A percentile compares a stretch with the other conserved stretches of the same genome.
phyloP scores from a whole-genome alignment of 2,329 filamentous ascomycete species.

The Arthroderma sp. region DNA sequence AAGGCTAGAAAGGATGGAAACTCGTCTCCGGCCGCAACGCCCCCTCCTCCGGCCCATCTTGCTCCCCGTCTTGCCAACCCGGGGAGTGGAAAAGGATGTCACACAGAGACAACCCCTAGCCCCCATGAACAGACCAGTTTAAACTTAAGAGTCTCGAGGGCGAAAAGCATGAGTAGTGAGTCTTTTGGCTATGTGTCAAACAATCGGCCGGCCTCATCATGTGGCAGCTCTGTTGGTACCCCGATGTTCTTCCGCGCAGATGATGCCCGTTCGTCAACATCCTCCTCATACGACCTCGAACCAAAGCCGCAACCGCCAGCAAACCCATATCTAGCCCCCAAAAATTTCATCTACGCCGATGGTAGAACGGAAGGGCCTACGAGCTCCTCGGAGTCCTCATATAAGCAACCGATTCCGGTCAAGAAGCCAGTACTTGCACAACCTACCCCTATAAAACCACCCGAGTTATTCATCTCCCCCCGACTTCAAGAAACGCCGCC shows the following conservation, averaged over 20 bases:
- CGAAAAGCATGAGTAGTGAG: constrained; percentile 30
- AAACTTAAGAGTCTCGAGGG: constrained; percentile 23
- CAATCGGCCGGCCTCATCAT: constrained; percentile 24
- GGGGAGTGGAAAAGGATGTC: not conserved
- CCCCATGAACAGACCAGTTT: constrained; percentile 19
- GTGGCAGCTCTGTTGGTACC: constrained; percentile 22
- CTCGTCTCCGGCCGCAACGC: constrained; percentile 51
- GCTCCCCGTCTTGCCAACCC: constrained; percentile 1
- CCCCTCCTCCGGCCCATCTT: constrained; percentile 15
- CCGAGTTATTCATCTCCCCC: constrained; percentile 8
- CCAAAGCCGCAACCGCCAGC: constrained; percentile 15
- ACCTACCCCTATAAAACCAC: constrained; percentile 5
- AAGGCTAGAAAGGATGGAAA: constrained; percentile 59
- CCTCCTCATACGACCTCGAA: constrained; percentile 24
- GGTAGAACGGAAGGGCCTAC: constrained; percentile 20
- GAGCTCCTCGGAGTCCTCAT: constrained; percentile 1
- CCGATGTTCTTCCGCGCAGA: constrained; percentile 88
- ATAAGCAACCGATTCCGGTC: not conserved
- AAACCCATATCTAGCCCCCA: constrained; percentile 18
- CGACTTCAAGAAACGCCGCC: constrained; percentile 12
- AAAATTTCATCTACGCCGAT: constrained; percentile 30
- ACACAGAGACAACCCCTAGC: constrained; percentile 1
- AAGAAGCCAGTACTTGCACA: not conserved
- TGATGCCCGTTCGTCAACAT: constrained; percentile 49
- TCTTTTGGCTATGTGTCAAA: constrained; percentile 18